These are phyloP conservation scores for Fraxinus velutina DNA, from an alignment of 305 asterid species.

Conservation along the genomic window DNA sequence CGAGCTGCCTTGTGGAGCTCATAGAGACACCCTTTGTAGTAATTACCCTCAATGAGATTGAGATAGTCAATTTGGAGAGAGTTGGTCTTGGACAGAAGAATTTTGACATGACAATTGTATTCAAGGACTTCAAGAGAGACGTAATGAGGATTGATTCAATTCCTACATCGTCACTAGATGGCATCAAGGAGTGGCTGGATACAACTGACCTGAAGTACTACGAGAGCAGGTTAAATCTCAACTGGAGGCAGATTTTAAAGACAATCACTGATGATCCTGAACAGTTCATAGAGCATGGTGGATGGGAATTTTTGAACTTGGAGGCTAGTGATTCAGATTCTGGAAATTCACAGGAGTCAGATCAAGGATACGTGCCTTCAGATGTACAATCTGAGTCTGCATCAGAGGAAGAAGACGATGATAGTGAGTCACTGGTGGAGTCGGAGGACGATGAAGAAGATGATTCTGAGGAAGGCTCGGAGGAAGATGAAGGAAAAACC, in stretches of 20 bases:
- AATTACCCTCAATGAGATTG: slow-evolving; percentile 64
- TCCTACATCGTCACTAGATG: slow-evolving; percentile 61
- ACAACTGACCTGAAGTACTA: slow-evolving; percentile 76
- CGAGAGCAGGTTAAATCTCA: slow-evolving; percentile 74
- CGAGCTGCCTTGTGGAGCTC: slow-evolving; percentile 76
- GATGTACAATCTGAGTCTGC: slow-evolving; percentile 72
- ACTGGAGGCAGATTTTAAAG: slow-evolving; percentile 69
- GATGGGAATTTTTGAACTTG: slow-evolving; percentile 85
- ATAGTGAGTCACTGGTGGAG: slow-evolving; percentile 68
- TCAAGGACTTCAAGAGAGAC: slow-evolving; percentile 78
- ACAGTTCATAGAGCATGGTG: slow-evolving; percentile 64
- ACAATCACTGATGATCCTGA: slow-evolving; percentile 71
- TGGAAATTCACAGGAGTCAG: slow-evolving; percentile 53
- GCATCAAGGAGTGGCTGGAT: slow-evolving; percentile 80
- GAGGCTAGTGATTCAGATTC: slow-evolving; percentile 70
- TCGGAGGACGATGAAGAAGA: slow-evolving; percentile 69
- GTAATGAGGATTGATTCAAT: slow-evolving; percentile 75
- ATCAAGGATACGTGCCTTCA: slow-evolving; percentile 68
- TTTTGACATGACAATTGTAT: slow-evolving; percentile 75
- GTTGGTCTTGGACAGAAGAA: slow-evolving; percentile 89
- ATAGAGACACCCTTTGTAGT: slow-evolving; percentile 73
- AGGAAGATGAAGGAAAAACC: slow-evolving; percentile 71
- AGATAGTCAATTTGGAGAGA: slow-evolving; percentile 75
- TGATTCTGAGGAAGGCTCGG: slow-evolving; percentile 42
- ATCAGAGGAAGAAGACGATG: slow-evolving; percentile 51